Conservation (phyloP, 2,329 filamentous ascomycete genomes). For the Exophiala oligosperma region DNA sequence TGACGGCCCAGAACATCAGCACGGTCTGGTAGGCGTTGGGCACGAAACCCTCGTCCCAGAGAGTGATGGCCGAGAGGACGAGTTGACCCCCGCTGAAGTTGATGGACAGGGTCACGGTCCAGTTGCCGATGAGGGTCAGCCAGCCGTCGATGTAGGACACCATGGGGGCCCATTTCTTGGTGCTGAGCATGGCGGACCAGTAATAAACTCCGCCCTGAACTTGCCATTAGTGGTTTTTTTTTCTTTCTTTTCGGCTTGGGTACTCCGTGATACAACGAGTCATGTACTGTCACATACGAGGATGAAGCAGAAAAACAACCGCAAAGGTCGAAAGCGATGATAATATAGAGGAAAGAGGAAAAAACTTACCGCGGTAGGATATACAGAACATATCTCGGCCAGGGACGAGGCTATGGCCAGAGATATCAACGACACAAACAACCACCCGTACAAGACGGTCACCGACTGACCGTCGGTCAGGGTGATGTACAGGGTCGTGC, state of each 20-base stretch:
- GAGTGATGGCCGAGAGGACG: constrained; percentile 65
- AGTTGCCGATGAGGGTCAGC: constrained; percentile 72
- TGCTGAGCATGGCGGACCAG: constrained; percentile 68
- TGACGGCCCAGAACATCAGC: constrained; percentile 70
- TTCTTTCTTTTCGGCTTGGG: too few relatives aligned
- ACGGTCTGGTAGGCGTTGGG: constrained; percentile 70
- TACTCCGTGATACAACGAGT: too few relatives aligned
- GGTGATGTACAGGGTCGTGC: constrained; percentile 68
- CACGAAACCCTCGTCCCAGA: constrained; percentile 69
- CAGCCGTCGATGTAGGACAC: constrained; percentile 71
- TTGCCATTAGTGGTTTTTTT: too few relatives aligned
- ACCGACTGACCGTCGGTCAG: constrained; percentile 68
- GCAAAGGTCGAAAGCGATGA: too few relatives aligned
- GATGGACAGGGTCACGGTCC: constrained; percentile 64
- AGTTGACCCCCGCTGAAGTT: constrained; percentile 73
- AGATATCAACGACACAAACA: constrained; percentile 64
- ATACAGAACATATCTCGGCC: constrained; percentile 69
- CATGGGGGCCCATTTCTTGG: constrained; percentile 64
- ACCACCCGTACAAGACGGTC: constrained; percentile 70
- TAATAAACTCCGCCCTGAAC: constrained; percentile 65
- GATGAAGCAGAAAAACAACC: too few relatives aligned
- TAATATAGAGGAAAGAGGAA: too few relatives aligned
- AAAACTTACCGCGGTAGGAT: constrained; percentile 54
- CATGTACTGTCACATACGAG: too few relatives aligned
- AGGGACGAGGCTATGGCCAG: constrained; percentile 65